phyloP scores from a whole-genome alignment of 2,329 filamentous ascomycete species.

The Fusarium sp. region DNA sequence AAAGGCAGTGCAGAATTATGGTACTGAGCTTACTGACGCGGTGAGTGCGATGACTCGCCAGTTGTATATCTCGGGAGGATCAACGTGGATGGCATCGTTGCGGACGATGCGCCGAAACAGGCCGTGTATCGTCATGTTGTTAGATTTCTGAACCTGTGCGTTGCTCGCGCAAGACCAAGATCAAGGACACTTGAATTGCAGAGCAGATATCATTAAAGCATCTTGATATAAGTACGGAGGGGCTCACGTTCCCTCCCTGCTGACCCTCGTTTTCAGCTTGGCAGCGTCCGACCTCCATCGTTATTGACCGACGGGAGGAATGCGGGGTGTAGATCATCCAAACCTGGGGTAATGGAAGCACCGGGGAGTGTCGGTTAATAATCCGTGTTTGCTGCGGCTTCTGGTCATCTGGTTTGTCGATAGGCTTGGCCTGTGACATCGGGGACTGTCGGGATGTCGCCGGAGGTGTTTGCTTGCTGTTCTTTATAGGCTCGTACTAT shows the following conservation, averaged over 20 bases:
- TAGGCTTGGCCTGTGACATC: not conserved
- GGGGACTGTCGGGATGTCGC: slow-evolving; percentile 32
- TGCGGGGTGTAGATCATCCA: slow-evolving; percentile 11
- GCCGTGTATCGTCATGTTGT: slow-evolving; percentile 33
- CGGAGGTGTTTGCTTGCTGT: not conserved
- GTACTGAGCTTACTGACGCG: slow-evolving; percentile 53
- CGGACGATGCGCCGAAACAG: slow-evolving; percentile 53
- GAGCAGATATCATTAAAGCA: slow-evolving; percentile 6
- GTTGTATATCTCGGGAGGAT: slow-evolving; percentile 74
- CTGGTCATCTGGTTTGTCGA: not conserved
- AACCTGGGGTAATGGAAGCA: slow-evolving; percentile 5
- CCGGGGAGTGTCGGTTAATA: slow-evolving; percentile 22
- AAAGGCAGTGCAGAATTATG: accelerated
- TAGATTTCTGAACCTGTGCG: too few species aligned
- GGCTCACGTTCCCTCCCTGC: not conserved
- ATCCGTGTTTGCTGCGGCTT: not conserved
- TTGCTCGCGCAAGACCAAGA: not conserved
- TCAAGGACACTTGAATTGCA: not conserved
- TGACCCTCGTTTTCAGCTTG: not conserved
- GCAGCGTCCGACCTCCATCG: not conserved
- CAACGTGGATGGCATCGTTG: slow-evolving; percentile 70
- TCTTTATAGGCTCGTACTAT: not conserved
- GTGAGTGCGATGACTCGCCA: slow-evolving; percentile 74
- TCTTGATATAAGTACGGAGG: slow-evolving; percentile 31
- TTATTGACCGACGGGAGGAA: not conserved